phyloP scores from a whole-genome alignment of 2,329 filamentous ascomycete species.

The Nemania serpens region DNA sequence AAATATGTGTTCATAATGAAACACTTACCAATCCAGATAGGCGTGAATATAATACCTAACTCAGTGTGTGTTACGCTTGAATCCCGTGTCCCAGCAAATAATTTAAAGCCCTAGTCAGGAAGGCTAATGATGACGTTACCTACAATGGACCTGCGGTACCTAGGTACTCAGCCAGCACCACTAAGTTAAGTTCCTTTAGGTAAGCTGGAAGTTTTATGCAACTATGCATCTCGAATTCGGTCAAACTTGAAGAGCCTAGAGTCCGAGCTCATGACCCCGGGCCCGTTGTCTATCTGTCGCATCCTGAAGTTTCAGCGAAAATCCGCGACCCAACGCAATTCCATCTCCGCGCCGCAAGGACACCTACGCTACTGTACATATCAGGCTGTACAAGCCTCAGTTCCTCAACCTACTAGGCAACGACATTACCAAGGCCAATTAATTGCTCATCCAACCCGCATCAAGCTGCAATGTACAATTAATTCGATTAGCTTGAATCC shows the following conservation, averaged over 20 bases:
- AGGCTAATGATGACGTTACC: no score
- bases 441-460: not conserved
- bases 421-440: slow-evolving; percentile 14
- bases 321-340: slow-evolving; percentile 18
- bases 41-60: no score
- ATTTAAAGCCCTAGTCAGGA: not conserved
- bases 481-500: not conserved
- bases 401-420: slow-evolving; percentile 6
- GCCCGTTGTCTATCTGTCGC: slow-evolving; percentile 1
- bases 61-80: no score
- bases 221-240: not conserved
- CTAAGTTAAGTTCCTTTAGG: not conserved
- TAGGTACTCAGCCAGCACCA: no score
- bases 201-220: not conserved
- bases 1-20: not conserved
- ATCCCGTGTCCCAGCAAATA: not conserved
- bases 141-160: no score
- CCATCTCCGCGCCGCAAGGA: slow-evolving; percentile 12
- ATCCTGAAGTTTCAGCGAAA: slow-evolving; percentile 11
- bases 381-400: not conserved
- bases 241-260: not conserved
- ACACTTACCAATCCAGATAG: no score
- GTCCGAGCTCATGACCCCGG: slow-evolving; percentile 1
- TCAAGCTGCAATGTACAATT: not conserved
- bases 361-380: not conserved